Conservation (phyloP, 306 rosid genomes). For the Ammopiptanthus mongolicus region DNA sequence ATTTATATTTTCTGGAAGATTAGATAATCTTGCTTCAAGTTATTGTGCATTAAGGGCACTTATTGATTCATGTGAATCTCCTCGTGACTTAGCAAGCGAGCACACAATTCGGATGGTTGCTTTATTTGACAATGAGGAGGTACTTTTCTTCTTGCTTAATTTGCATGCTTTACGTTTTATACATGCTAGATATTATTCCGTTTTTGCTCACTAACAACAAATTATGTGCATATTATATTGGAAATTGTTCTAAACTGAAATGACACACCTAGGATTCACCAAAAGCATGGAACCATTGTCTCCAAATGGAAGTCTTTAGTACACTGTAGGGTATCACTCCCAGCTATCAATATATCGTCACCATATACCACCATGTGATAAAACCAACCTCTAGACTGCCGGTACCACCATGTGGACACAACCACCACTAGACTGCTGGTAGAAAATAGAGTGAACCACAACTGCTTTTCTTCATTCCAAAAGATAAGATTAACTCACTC, state of each 20-base stretch:
- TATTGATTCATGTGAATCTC: constrained; percentile 66
- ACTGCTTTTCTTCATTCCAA: neutral
- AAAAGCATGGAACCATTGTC: neutral
- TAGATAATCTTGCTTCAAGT: constrained; percentile 95
- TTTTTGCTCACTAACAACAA: neutral
- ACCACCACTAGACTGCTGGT: neutral
- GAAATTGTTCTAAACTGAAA: neutral
- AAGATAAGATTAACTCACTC: neutral
- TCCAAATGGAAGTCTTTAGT: neutral
- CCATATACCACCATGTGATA: neutral
- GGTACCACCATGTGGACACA: neutral
- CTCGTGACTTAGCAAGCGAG: constrained; percentile 53
- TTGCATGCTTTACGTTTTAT: neutral
- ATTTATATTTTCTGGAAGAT: constrained; percentile 94
- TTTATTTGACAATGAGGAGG: constrained; percentile 98
- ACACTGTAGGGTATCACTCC: neutral
- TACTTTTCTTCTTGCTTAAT: constrained; percentile 30
- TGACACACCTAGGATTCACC: neutral
- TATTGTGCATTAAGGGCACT: constrained; percentile 91
- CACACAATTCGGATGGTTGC: constrained; percentile 92
- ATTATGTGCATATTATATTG: neutral
- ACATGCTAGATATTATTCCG: neutral
- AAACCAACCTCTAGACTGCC: neutral
- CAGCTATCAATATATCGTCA: neutral
- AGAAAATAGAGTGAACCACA: neutral